These are phyloP conservation scores for Bretziella fagacearum DNA, from an alignment of 2,329 filamentous ascomycete species.

Conservation along the genomic window DNA sequence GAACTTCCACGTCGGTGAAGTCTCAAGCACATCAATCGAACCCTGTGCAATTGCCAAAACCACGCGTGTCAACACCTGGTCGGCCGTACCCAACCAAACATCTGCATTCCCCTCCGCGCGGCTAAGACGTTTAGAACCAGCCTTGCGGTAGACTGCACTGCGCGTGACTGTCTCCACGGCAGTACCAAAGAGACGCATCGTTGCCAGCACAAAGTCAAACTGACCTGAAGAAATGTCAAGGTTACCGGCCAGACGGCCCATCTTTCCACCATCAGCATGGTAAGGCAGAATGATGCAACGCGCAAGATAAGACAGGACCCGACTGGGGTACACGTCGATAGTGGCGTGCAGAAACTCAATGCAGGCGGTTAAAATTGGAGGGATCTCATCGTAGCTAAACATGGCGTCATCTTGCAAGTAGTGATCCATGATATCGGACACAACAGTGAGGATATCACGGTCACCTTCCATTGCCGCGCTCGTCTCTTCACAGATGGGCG, in stretches of 20 bases:
- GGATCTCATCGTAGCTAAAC: constrained; percentile 43
- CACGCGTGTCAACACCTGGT: constrained; percentile 57
- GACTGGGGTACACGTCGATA: constrained; percentile 56
- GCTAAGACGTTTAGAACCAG: constrained; percentile 31
- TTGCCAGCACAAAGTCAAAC: constrained; percentile 61
- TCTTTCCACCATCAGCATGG: constrained; percentile 56
- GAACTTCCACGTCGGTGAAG: constrained; percentile 74
- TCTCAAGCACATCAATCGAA: constrained; percentile 71
- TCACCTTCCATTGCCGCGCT: constrained; percentile 39
- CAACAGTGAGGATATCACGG: constrained; percentile 60
- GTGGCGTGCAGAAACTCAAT: constrained; percentile 64
- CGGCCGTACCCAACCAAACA: constrained; percentile 55
- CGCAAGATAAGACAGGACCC: constrained; percentile 79
- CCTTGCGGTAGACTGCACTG: constrained; percentile 50
- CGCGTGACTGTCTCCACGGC: constrained; percentile 60
- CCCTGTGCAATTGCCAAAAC: constrained; percentile 57
- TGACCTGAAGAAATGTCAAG: constrained; percentile 62
- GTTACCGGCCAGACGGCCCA: constrained; percentile 64
- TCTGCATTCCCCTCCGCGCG: constrained; percentile 32
- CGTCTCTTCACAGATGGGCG: constrained; percentile 37
- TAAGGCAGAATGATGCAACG: constrained; percentile 65
- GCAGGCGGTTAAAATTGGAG: constrained; percentile 53
- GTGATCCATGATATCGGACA: constrained; percentile 72
- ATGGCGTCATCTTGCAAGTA: constrained; percentile 40
- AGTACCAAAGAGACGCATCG: constrained; percentile 55